phyloP scores from a whole-genome alignment of 495 filamentous ascomycete species.

The Podospora comata region DNA sequence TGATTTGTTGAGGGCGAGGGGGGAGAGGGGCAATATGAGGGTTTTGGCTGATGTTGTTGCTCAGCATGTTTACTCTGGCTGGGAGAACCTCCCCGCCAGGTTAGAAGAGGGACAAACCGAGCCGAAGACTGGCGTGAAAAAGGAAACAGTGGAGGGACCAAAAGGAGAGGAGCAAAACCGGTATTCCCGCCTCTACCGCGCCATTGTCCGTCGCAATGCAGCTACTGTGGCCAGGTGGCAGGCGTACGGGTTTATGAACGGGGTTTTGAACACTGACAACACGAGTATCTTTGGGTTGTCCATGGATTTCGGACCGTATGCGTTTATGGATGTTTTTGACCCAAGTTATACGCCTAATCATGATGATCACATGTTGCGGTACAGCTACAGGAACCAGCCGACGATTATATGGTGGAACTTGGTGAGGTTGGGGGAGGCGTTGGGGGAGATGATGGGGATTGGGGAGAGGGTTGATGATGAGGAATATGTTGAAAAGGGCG shows the following conservation, averaged over 20 bases:
- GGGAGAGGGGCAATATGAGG: constrained; percentile 70
- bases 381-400: constrained; percentile 90
- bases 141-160: constrained; percentile 60
- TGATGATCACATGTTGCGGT: constrained; percentile 83
- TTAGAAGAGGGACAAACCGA: constrained; percentile 46
- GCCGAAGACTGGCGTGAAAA: constrained; percentile 46
- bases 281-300: constrained; percentile 85
- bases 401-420: constrained; percentile 99
- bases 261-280: constrained; percentile 92
- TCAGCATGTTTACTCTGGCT: constrained; percentile 81
- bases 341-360: constrained; percentile 95
- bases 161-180: constrained; percentile 71
- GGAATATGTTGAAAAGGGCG: constrained; percentile 65
- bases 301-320: constrained; percentile 94
- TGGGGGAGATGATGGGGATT: constrained; percentile 83
- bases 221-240: constrained; percentile 91
- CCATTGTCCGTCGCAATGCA: constrained; percentile 82
- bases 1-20: constrained; percentile 76
- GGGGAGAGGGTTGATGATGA: constrained; percentile 64
- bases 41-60: constrained; percentile 75
- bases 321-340: constrained; percentile 94
- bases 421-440: constrained; percentile 82
- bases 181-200: constrained; percentile 81
- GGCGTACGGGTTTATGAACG: constrained; percentile 96
- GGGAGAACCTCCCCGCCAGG: constrained; percentile 69